Conservation (phyloP, 2,329 filamentous ascomycete species). For the Alternaria sp. region DNA sequence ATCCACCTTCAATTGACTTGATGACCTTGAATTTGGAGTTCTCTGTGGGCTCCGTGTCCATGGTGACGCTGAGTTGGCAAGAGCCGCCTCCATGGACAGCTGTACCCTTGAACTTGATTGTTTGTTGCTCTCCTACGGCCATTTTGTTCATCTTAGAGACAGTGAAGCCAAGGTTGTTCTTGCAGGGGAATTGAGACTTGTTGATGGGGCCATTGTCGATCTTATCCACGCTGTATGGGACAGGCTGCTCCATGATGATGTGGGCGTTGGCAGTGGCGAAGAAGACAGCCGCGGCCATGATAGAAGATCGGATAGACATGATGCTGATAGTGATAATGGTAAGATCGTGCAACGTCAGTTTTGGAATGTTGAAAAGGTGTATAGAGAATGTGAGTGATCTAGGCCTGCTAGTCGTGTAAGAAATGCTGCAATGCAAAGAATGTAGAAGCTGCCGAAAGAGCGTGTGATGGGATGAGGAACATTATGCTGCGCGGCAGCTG, state of each 20-base stretch:
- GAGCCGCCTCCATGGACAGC: constrained; percentile 89
- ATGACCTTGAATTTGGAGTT: constrained; percentile 84
- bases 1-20: constrained; percentile 85
- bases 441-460: constrained; percentile 29
- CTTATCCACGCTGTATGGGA: constrained; percentile 64
- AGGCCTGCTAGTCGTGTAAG: constrained; percentile 42
- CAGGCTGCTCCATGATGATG: constrained; percentile 74
- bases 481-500: constrained; percentile 18
- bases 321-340: no score
- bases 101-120: no score
- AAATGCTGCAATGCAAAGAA: constrained; percentile 31
- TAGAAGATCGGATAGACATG: constrained; percentile 61
- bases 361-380: constrained; percentile 18
- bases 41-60: constrained; percentile 61
- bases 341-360: no score
- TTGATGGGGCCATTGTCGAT: constrained; percentile 72
- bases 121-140: no score
- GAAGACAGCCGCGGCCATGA: constrained; percentile 61
- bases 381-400: constrained; percentile 32
- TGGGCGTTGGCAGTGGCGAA: constrained; percentile 73
- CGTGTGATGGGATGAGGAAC: constrained; percentile 29
- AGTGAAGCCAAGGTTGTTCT: constrained; percentile 40
- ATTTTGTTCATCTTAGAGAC: constrained; percentile 58
- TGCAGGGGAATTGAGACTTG: constrained; percentile 76
- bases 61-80: constrained; percentile 84